Percentiles rank a stretch among this genome's conserved stretches.
phyloP scores from a whole-genome alignment of 2,329 filamentous ascomycete species.

The Penicillium hesseltinei region DNA sequence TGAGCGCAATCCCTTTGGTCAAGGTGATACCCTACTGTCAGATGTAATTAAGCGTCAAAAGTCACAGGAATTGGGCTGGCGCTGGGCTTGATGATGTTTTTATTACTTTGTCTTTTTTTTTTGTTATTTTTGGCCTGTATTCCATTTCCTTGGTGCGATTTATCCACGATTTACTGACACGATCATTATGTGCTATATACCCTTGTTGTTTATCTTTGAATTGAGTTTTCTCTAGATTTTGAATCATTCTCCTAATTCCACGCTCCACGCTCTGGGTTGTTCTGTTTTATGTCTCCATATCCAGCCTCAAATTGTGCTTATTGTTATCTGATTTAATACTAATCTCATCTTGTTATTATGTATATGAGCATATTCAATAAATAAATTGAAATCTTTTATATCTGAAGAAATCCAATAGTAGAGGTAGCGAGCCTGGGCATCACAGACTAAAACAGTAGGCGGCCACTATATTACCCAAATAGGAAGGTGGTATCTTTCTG shows the following conservation, averaged over 20 bases:
- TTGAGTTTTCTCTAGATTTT: no score
- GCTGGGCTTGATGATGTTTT: conserved; percentile 34
- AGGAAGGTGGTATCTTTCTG: no score
- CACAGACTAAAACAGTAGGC: no score
- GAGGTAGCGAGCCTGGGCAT: neutral
- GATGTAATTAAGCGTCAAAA: conserved; percentile 28
- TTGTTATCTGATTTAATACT: neutral
- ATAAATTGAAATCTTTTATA: neutral
- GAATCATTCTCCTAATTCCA: neutral
- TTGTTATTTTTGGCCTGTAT: neutral
- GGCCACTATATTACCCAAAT: no score
- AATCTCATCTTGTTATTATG: neutral
- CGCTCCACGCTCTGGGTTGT: neutral
- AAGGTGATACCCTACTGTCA: conserved; percentile 21
- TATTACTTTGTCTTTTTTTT: neutral
- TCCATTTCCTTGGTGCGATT: neutral
- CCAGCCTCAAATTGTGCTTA: neutral
- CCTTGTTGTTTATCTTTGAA: neutral
- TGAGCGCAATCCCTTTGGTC: conserved; percentile 15
- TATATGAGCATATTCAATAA: neutral
- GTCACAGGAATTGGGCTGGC: conserved; percentile 35
- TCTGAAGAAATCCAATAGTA: no score
- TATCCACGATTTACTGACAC: neutral
- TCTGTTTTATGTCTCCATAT: no score
- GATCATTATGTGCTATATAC: conserved; percentile 1